Evolutionary conservation across 768 basidiomycete species (phyloP).

Genomic region (Kwoniella botswanensis): DNA sequence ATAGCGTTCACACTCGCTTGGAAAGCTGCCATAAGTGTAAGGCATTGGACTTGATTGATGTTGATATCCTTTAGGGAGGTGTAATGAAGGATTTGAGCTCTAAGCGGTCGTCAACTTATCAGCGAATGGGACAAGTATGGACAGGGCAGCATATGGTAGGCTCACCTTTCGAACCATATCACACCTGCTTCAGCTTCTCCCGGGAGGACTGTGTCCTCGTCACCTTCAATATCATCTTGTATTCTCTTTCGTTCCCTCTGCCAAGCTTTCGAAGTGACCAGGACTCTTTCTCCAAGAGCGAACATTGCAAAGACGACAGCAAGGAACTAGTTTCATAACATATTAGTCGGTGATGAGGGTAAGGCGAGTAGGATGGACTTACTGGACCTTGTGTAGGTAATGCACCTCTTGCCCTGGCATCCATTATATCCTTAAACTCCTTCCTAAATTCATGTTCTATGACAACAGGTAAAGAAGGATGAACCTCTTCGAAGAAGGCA

Average conservation of each 20-base stretch:
- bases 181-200: constrained; percentile 53
- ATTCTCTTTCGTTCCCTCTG: constrained; percentile 58
- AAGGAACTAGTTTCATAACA: constrained; percentile 65
- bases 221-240: constrained; percentile 72
- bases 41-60: constrained; percentile 85
- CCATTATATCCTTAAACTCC: constrained; percentile 76
- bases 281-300: constrained; percentile 80
- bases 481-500: constrained; percentile 83
- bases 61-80: constrained; percentile 87
- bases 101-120: constrained; percentile 52
- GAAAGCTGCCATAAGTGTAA: constrained; percentile 83
- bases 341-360: not conserved
- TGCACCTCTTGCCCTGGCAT: constrained; percentile 46
- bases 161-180: constrained; percentile 52
- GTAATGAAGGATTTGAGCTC: constrained; percentile 86
- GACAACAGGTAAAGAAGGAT: constrained; percentile 85
- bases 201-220: constrained; percentile 71
- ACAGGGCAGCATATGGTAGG: too few species aligned
- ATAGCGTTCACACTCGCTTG: constrained; percentile 90
- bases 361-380: constrained; percentile 7
- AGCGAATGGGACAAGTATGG: constrained; percentile 13
- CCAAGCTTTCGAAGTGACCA: constrained; percentile 59
- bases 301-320: constrained; percentile 86
- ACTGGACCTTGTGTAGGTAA: constrained; percentile 30
- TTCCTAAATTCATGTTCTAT: constrained; percentile 82